Base-by-base conservation (phyloP, 169 alveolate genomes). In the Babesia sp. region DNA sequence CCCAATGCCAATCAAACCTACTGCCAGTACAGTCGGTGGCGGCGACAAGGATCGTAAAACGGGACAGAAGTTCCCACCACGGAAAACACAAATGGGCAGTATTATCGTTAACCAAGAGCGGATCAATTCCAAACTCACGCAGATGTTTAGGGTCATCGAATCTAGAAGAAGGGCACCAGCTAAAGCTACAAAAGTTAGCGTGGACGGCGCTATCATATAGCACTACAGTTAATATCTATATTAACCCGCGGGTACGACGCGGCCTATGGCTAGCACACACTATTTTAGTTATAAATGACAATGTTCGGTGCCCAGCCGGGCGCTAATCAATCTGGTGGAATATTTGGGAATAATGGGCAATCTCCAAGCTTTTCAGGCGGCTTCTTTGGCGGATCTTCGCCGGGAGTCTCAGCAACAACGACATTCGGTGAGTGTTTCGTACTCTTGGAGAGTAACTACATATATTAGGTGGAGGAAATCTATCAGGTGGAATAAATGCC, bases 131-230 rank as follows among this genome's bases (percentile, higher is more conserved):
- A 79, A 69, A 31, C 58, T 79, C 26, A 54, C 82, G n/a, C 87
- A 79, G 36, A 66, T 79, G 75, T 79, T 36, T 78, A 50, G 83
- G 29, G 67, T 28, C 36, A 61, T 79, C 20, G 87, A 79, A 50
- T 57, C 87, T 36, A 57, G 53, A 29, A 58, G 74, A n/a, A 69
- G 61, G 60, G 41, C 70, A 0, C 87, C 87, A 12, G 64, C 66
- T 37, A 68, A 70, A 50, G 87, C 87, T 11, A 70, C 87, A 9
- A 71, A 63, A 41, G 87, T 79, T 41, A 79, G 67, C 63, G 36
- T 79, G 48, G 74, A 74, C 24, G 87, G 87, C 4, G 63, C 50
- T 12, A 31, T 58, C 20, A 26, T 55, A 14, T 78, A 53, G 53
- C 46, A 9, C 6, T 24, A 54, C 14, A 59, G 11, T 71, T 12